These are phyloP conservation scores for Tricholoma matsutake DNA, from an alignment of 768 basidiomycete species.

Conservation along the genomic window DNA sequence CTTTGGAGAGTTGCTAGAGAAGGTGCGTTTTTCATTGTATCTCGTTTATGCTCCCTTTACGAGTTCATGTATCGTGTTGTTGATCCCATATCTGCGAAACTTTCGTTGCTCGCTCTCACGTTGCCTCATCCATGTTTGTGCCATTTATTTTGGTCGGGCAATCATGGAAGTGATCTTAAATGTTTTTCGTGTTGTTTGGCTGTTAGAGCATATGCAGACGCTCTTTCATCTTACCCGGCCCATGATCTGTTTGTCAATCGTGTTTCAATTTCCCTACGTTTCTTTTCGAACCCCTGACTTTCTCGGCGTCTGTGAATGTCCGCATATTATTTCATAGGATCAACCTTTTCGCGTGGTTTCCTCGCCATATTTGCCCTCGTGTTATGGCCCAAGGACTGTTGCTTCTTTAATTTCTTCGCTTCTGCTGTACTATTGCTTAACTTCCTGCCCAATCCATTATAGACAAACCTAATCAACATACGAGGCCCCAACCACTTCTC, in stretches of 20 bases:
- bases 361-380: not conserved
- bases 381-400: not conserved
- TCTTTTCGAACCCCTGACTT: too few relatives aligned
- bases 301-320: too few relatives aligned
- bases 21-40: constrained; percentile 8
- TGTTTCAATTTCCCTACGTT: not conserved
- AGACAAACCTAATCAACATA: not conserved
- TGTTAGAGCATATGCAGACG: too few relatives aligned
- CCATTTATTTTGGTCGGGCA: not conserved
- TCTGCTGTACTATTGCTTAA: not conserved
- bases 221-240: not conserved
- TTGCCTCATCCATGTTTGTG: not conserved
- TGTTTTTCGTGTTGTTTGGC: not conserved
- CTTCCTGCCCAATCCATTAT: not conserved
- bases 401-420: not conserved
- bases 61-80: not conserved
- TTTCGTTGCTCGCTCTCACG: not conserved
- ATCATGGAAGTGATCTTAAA: not conserved
- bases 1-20: constrained; percentile 23
- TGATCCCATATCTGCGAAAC: not conserved
- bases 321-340: not conserved
- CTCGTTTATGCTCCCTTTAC: not conserved
- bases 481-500: not conserved
- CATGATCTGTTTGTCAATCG: not conserved
- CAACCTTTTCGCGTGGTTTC: not conserved